Percentiles rank a stretch among this genome's conserved stretches.
Conservation (phyloP, 495 filamentous ascomycete genomes). For the Xylaria bambusicola region DNA sequence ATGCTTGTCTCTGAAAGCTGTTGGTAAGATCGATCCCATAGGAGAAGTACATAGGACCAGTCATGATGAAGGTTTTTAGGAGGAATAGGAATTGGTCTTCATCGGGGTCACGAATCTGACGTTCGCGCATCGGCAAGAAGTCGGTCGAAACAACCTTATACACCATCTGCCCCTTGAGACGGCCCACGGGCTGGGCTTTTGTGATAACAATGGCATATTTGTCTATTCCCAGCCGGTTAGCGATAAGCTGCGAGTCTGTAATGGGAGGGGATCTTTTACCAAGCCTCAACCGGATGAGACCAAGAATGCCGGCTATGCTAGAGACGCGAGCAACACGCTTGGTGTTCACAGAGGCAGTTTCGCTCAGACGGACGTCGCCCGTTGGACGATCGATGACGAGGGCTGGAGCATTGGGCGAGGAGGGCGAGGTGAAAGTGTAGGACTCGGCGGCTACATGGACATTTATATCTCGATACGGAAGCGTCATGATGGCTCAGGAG, state of each 20-base stretch:
- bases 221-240: constrained; percentile 55
- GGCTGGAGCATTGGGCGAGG: constrained; percentile 81
- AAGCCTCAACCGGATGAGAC: constrained; percentile 84
- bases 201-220: constrained; percentile 97
- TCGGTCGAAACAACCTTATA: constrained; percentile 92
- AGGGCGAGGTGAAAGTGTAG: constrained; percentile 96
- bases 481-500: constrained; percentile 46
- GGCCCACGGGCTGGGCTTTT: constrained; percentile 86
- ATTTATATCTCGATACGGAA: constrained; percentile 95
- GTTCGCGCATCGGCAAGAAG: constrained; percentile 90
- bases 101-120: constrained; percentile 84
- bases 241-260: constrained; percentile 13
- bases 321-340: constrained; percentile 74
- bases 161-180: constrained; percentile 87
- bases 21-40: constrained; percentile 95
- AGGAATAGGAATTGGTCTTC: constrained; percentile 87
- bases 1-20: constrained; percentile 87
- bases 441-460: constrained; percentile 85
- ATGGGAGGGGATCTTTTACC: constrained; percentile 54
- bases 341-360: constrained; percentile 69
- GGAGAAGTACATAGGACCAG: constrained; percentile 94
- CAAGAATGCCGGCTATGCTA: constrained; percentile 91
- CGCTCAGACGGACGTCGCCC: constrained; percentile 83
- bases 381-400: constrained; percentile 88
- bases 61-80: constrained; percentile 74